phyloP scores from a whole-genome alignment of 2,329 filamentous ascomycete species.

The Teratosphaeria zuluensis region DNA sequence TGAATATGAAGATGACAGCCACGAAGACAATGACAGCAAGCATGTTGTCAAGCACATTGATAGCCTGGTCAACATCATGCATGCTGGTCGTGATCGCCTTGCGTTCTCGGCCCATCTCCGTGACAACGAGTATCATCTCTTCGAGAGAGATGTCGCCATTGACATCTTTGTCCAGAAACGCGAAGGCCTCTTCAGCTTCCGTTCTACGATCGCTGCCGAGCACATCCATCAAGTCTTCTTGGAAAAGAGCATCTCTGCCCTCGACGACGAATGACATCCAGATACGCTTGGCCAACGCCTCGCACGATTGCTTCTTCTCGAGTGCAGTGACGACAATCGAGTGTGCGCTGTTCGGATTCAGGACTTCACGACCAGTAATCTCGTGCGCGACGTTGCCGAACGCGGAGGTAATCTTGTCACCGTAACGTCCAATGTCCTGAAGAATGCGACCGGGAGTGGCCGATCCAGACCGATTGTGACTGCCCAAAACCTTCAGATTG shows the following conservation, averaged over 20 bases:
- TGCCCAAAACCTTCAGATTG: constrained; percentile 48
- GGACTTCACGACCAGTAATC: constrained; percentile 89
- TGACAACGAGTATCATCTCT: constrained; percentile 83
- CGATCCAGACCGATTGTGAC: constrained; percentile 48
- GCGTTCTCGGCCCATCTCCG: constrained; percentile 73
- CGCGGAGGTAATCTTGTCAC: constrained; percentile 85
- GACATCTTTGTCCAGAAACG: constrained; percentile 68
- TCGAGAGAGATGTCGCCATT: constrained; percentile 94
- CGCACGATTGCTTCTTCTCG: constrained; percentile 72
- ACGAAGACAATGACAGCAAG: constrained; percentile 73
- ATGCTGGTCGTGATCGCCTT: constrained; percentile 87
- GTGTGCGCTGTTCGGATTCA: constrained; percentile 84
- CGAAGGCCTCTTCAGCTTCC: constrained; percentile 80
- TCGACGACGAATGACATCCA: constrained; percentile 99
- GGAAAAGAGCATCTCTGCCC: constrained; percentile 66
- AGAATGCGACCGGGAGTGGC: constrained; percentile 72
- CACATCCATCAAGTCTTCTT: constrained; percentile 79
- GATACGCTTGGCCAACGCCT: constrained; percentile 85
- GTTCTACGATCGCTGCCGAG: constrained; percentile 63
- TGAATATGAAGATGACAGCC: constrained; percentile 52
- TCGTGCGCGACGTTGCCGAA: constrained; percentile 92
- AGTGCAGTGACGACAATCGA: constrained; percentile 82
- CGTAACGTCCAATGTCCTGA: constrained; percentile 60
- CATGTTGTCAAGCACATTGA: constrained; percentile 80
- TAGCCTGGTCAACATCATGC: constrained; percentile 94